phyloP scores from a whole-genome alignment of 1,284 basidiomycete species.

The Agaricales sp. region DNA sequence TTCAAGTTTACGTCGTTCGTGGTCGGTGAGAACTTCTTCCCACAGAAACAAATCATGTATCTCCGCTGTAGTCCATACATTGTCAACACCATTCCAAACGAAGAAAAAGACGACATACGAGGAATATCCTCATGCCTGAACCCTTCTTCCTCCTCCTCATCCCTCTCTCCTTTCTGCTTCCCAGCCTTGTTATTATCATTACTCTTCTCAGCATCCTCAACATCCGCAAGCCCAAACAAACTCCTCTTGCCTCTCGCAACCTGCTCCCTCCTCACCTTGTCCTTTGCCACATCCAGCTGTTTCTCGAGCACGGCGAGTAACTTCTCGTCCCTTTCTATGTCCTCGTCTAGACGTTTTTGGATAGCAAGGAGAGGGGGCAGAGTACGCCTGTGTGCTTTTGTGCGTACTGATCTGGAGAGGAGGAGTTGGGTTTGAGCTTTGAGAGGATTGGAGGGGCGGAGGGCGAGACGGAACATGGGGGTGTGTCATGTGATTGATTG shows the following conservation, averaged over 20 bases:
- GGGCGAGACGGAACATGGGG: no score
- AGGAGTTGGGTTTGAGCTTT: no score
- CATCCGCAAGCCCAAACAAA: neutral
- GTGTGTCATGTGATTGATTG: no score
- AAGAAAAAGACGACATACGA: neutral
- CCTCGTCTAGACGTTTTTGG: no score
- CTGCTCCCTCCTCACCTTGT: neutral
- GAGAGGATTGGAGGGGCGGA: no score
- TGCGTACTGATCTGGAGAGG: no score
- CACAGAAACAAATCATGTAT: constrained; percentile 20
- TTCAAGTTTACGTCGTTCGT: constrained; percentile 20
- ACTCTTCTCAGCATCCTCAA: neutral
- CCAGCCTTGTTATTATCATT: neutral
- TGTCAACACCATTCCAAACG: neutral
- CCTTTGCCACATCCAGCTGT: no score
- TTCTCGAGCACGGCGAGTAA: no score
- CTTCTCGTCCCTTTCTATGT: no score
- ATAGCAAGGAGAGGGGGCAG: no score
- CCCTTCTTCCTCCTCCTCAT: neutral
- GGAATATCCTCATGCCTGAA: constrained; percentile 12
- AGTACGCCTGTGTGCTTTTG: no score
- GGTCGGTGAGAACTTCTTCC: constrained; percentile 18
- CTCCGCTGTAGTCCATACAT: neutral
- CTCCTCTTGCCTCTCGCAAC: neutral
- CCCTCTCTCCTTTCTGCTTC: neutral